phyloP scores from a whole-genome alignment of 495 filamentous ascomycete genomes.

The Sordaria brevicollis region DNA sequence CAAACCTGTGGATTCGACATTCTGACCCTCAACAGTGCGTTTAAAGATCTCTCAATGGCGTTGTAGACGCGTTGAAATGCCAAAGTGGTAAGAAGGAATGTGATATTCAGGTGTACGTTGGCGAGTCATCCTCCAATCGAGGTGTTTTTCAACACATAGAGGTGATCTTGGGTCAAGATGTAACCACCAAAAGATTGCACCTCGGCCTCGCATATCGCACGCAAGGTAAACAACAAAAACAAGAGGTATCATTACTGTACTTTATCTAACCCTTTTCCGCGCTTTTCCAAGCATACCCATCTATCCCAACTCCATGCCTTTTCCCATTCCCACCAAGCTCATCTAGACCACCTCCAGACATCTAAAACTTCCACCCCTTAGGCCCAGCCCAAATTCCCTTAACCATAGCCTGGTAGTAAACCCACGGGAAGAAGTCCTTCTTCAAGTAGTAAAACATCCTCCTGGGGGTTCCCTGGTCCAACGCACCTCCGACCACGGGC shows the following conservation, averaged over 20 bases:
- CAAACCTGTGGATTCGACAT: background rate
- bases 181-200: too few relatives aligned
- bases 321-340: background rate
- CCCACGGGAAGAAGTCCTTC: conserved; percentile 65
- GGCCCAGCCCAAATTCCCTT: conserved; percentile 55
- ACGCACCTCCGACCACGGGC: conserved; percentile 33
- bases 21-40: background rate
- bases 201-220: background rate
- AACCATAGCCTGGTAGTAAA: conserved; percentile 48
- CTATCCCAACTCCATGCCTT: background rate
- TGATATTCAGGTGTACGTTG: too few relatives aligned
- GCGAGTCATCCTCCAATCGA: too few relatives aligned
- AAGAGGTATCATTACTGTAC: background rate
- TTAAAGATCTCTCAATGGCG: background rate
- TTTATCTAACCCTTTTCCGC: background rate
- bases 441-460: conserved; percentile 54
- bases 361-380: conserved; percentile 33
- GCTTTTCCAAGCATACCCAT: background rate
- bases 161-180: too few relatives aligned
- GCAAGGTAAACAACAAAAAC: background rate
- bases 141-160: too few relatives aligned
- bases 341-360: background rate
- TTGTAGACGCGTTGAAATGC: background rate
- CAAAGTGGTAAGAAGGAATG: too few relatives aligned
- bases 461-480: conserved; percentile 46